These are phyloP conservation scores for Asterochloris erici DNA, from an alignment of 139 green algal genomes.

Conservation along the genomic window DNA sequence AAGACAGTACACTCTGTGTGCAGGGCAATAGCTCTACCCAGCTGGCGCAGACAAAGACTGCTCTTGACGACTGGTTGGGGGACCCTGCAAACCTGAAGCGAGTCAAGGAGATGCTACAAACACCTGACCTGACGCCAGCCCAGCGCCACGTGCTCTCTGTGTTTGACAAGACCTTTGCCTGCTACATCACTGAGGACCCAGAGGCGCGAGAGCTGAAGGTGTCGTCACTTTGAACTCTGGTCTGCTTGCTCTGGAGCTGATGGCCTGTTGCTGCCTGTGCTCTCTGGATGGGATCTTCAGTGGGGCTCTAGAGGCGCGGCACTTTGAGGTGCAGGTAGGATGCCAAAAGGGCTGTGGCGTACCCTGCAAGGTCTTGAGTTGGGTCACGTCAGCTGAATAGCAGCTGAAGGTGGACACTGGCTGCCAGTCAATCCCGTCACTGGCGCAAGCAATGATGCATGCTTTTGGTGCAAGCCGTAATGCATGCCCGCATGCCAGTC, in stretches of 20 bases:
- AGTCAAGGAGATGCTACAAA: slow-evolving; percentile 1
- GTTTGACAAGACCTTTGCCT: slow-evolving; percentile 13
- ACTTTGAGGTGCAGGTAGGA: too few relatives aligned
- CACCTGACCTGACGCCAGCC: not conserved
- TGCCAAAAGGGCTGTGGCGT: too few relatives aligned
- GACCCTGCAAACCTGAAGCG: slow-evolving; percentile 3
- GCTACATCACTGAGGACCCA: slow-evolving; percentile 17
- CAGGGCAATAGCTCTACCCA: slow-evolving; percentile 2
- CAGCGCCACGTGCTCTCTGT: not conserved
- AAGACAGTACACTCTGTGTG: not conserved
- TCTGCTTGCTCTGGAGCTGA: not conserved
- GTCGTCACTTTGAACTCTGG: slow-evolving; percentile 24
- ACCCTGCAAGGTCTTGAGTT: too few relatives aligned
- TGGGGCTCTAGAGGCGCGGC: too few relatives aligned
- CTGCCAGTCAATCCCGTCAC: too few relatives aligned
- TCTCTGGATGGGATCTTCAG: too few relatives aligned
- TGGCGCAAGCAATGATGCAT: too few relatives aligned
- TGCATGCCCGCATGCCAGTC: too few relatives aligned
- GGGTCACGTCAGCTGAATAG: too few relatives aligned
- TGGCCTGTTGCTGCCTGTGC: too few relatives aligned
- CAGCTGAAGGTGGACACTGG: too few relatives aligned
- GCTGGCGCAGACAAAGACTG: slow-evolving; percentile 16
- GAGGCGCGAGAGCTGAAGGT: slow-evolving; percentile 9
- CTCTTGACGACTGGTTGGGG: slow-evolving; percentile 8
- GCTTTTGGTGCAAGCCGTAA: too few relatives aligned